phyloP scores from a whole-genome alignment of 306 rosid species.

The Trifolium fragiferum region DNA sequence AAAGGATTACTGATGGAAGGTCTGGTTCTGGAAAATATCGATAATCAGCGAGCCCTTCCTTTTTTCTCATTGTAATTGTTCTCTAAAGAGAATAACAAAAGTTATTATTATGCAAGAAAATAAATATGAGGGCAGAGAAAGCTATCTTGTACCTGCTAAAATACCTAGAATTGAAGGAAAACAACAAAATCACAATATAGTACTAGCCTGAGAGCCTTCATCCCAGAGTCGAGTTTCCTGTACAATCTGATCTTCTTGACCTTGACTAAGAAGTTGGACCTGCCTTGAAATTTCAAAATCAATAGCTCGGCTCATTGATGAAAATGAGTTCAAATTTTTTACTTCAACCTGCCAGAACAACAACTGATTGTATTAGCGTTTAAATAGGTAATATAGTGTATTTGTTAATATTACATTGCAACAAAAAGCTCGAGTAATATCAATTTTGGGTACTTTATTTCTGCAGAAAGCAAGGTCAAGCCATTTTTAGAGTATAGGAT shows the following conservation, averaged over 20 bases:
- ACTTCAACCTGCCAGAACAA: slow-evolving; percentile 83
- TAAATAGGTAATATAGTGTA: slow-evolving; percentile 15
- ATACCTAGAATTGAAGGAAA: slow-evolving; percentile 33
- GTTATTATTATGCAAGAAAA: slow-evolving; percentile 30
- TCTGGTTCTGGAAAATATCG: slow-evolving; percentile 98
- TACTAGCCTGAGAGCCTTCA: slow-evolving; percentile 86
- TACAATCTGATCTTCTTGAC: slow-evolving; percentile 73
- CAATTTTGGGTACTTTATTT: slow-evolving; percentile 13
- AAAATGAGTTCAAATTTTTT: slow-evolving; percentile 87
- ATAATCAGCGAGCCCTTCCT: slow-evolving; percentile 98
- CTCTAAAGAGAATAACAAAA: slow-evolving; percentile 54
- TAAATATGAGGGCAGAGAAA: slow-evolving; percentile 40
- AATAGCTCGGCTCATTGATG: slow-evolving; percentile 80
- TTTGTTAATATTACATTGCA: slow-evolving; percentile 30
- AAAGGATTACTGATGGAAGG: slow-evolving; percentile 80
- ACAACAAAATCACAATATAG: slow-evolving; percentile 40
- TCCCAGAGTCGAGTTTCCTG: slow-evolving; percentile 98
- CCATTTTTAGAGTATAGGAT: not conserved
- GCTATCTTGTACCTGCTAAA: slow-evolving; percentile 26
- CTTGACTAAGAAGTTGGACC: slow-evolving; percentile 76
- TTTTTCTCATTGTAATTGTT: slow-evolving; percentile 96
- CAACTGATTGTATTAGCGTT: slow-evolving; percentile 37
- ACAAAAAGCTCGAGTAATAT: not conserved
- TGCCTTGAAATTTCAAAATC: slow-evolving; percentile 95
- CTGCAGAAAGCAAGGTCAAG: not conserved